Percentiles rank a stretch among this genome's conserved stretches.
phyloP scores from a whole-genome alignment of 2,329 filamentous ascomycete species.

The Pseudogymnoascus sp. region DNA sequence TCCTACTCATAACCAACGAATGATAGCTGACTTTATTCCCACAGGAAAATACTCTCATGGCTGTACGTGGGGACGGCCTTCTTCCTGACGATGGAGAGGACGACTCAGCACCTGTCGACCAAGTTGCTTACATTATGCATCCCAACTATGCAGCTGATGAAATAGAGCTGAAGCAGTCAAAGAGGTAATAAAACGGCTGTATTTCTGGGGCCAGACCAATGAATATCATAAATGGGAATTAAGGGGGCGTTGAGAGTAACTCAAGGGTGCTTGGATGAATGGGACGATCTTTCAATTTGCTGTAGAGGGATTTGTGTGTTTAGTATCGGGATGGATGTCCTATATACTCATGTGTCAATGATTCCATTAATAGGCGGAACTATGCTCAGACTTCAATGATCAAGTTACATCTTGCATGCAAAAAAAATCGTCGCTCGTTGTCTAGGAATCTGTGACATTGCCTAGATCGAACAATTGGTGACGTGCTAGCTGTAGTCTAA shows the following conservation, averaged over 20 bases:
- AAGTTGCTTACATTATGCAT: slow-evolving; percentile 78
- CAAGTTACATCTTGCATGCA: background rate
- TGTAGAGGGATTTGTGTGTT: slow-evolving; percentile 5
- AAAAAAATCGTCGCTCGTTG: background rate
- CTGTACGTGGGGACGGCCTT: slow-evolving; percentile 57
- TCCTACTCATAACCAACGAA: slow-evolving; percentile 41
- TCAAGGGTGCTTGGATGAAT: background rate
- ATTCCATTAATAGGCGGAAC: background rate
- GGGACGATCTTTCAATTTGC: background rate
- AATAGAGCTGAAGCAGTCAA: slow-evolving; percentile 11
- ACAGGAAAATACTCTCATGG: slow-evolving; percentile 80
- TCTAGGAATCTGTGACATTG: background rate
- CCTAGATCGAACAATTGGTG: background rate
- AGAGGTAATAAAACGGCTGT: background rate
- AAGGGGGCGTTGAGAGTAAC: background rate
- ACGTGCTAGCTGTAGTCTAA: background rate
- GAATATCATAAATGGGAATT: slow-evolving; percentile 1
- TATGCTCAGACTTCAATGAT: background rate
- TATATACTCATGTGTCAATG: background rate
- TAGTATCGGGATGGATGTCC: background rate
- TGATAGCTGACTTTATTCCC: slow-evolving; percentile 29
- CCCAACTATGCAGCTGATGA: slow-evolving; percentile 82
- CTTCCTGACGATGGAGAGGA: slow-evolving; percentile 39
- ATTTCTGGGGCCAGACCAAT: background rate
- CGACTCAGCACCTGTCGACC: slow-evolving; percentile 35